These are phyloP conservation scores for Monilinia laxa DNA, from an alignment of 2,329 filamentous ascomycete genomes.

Conservation along the genomic window DNA sequence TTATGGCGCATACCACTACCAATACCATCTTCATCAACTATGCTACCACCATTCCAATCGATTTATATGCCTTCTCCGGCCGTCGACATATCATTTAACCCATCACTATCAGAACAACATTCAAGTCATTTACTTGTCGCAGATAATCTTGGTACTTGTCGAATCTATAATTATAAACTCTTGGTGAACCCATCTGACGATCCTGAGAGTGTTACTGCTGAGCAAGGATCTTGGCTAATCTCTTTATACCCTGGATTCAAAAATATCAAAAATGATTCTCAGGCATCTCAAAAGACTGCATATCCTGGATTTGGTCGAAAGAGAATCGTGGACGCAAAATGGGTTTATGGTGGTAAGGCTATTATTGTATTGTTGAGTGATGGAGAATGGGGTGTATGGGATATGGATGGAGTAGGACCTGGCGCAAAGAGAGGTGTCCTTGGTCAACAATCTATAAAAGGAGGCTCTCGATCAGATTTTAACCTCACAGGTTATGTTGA, in stretches of 20 bases:
- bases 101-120: slow-evolving; percentile 45
- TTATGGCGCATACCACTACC: slow-evolving; percentile 54
- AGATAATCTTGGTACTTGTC: slow-evolving; percentile 54
- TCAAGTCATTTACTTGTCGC: slow-evolving; percentile 59
- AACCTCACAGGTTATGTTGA: slow-evolving; percentile 60
- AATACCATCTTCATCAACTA: slow-evolving; percentile 41
- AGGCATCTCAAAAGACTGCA: slow-evolving; percentile 46
- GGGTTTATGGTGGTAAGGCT: slow-evolving; percentile 60
- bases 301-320: slow-evolving; percentile 53
- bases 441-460: slow-evolving; percentile 45
- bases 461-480: slow-evolving; percentile 59
- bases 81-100: slow-evolving; percentile 59
- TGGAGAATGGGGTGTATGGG: slow-evolving; percentile 68
- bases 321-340: slow-evolving; percentile 60
- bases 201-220: slow-evolving; percentile 40
- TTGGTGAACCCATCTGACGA: slow-evolving; percentile 49
- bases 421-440: slow-evolving; percentile 47
- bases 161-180: slow-evolving; percentile 61
- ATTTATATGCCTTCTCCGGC: slow-evolving; percentile 58
- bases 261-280: slow-evolving; percentile 30
- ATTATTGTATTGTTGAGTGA: slow-evolving; percentile 59
- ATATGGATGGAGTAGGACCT: slow-evolving; percentile 59
- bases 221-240: slow-evolving; percentile 63
- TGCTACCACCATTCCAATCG: slow-evolving; percentile 56
- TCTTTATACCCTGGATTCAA: slow-evolving; percentile 53